These are phyloP conservation scores for Tolypocladium ovalisporum DNA, from an alignment of 2,329 filamentous ascomycete species.

Conservation along the genomic window DNA sequence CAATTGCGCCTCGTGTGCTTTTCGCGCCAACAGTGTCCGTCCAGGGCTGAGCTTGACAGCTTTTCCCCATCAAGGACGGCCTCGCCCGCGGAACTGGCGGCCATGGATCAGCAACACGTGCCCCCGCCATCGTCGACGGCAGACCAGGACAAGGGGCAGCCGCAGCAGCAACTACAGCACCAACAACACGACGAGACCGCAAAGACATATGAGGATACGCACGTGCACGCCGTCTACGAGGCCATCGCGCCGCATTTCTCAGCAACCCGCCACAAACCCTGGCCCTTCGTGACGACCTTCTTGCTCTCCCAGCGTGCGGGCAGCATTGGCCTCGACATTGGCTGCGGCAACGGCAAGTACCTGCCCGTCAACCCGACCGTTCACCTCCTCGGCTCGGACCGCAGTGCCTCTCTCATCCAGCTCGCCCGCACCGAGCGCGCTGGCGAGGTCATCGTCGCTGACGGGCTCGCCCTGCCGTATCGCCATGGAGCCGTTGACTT, in stretches of 20 bases:
- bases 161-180: conserved; percentile 4
- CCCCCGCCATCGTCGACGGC: neutral
- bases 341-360: conserved; percentile 97
- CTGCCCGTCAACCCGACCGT: conserved; percentile 65
- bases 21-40: neutral
- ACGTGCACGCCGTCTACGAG: conserved; percentile 90
- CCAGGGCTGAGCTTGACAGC: neutral
- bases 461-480: conserved; percentile 76
- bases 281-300: conserved; percentile 82
- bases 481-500: conserved; percentile 56
- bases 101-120: neutral
- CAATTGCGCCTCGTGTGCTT: too few relatives aligned
- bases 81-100: neutral
- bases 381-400: conserved; percentile 77
- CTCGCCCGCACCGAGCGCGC: conserved; percentile 35
- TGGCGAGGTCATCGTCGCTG: conserved; percentile 66
- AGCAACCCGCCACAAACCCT: conserved; percentile 70
- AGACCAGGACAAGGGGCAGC: neutral
- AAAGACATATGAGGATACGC: conserved; percentile 64
- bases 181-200: conserved; percentile 19
- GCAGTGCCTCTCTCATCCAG: conserved; percentile 49
- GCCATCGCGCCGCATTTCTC: conserved; percentile 79
- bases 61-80: neutral
- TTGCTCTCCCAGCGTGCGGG: conserved; percentile 55
- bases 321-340: conserved; percentile 77